phyloP scores from a whole-genome alignment of 805 yeast species.

The Ogataea neopini region DNA sequence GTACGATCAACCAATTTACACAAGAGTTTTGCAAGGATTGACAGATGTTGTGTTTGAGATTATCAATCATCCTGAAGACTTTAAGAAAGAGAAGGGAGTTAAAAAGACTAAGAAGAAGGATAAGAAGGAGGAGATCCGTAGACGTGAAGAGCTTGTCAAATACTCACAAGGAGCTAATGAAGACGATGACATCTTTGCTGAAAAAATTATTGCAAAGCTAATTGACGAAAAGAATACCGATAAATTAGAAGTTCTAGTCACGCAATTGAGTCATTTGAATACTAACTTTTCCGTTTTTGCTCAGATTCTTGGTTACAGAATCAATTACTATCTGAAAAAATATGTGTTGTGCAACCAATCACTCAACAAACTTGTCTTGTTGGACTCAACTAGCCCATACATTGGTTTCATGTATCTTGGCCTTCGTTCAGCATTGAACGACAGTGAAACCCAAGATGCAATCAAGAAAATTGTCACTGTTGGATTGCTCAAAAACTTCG shows the following conservation, averaged over 20 bases:
- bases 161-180: slow-evolving; percentile 37
- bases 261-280: slow-evolving; percentile 38
- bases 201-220: slow-evolving; percentile 34
- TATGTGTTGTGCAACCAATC: slow-evolving; percentile 49
- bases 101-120: slow-evolving; percentile 46
- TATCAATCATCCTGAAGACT: slow-evolving; percentile 29
- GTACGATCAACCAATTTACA: slow-evolving; percentile 67
- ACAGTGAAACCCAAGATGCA: slow-evolving; percentile 20
- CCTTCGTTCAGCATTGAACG: slow-evolving; percentile 14
- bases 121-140: slow-evolving; percentile 58
- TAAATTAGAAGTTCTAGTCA: slow-evolving; percentile 45
- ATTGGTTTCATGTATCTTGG: slow-evolving; percentile 24
- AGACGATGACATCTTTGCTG: slow-evolving; percentile 65
- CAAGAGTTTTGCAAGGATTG: slow-evolving; percentile 70
- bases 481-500: slow-evolving; percentile 26
- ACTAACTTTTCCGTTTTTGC: slow-evolving; percentile 36
- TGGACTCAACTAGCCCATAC: slow-evolving; percentile 20
- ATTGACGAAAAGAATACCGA: slow-evolving; percentile 29
- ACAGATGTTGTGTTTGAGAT: slow-evolving; percentile 52
- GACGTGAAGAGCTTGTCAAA: slow-evolving; percentile 53
- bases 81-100: slow-evolving; percentile 17
- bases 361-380: slow-evolving; percentile 34
- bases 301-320: slow-evolving; percentile 36
- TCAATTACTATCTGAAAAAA: slow-evolving; percentile 39
- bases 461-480: slow-evolving; percentile 29